These are phyloP conservation scores for Lachnum nothofagi DNA, from an alignment of 2,329 filamentous ascomycete genomes.

Conservation along the genomic window DNA sequence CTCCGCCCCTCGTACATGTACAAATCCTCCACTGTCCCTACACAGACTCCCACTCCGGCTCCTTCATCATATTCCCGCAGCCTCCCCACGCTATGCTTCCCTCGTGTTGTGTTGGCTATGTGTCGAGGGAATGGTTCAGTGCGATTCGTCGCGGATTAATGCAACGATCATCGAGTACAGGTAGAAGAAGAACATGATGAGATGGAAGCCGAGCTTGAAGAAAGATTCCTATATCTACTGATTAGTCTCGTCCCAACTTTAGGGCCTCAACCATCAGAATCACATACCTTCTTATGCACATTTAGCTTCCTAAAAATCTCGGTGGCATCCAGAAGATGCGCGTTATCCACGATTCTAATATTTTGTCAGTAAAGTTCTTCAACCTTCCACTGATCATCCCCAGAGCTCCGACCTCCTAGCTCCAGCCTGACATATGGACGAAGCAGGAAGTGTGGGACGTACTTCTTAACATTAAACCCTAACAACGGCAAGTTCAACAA, in stretches of 20 bases:
- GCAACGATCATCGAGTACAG: conserved; percentile 75
- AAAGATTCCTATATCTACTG: conserved; percentile 78
- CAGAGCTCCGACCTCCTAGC: neutral
- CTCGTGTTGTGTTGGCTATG: too few species aligned
- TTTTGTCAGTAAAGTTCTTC: conserved; percentile 32
- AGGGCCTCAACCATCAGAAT: neutral
- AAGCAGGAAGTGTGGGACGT: conserved; percentile 38
- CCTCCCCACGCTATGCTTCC: too few species aligned
- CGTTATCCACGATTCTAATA: conserved; percentile 87
- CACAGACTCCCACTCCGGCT: too few species aligned
- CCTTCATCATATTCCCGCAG: too few species aligned
- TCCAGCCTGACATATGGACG: neutral
- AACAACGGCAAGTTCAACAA: conserved; percentile 87
- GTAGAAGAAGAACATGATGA: conserved; percentile 99
- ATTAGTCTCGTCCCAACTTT: conserved; percentile 1
- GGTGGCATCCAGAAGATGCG: conserved; percentile 92
- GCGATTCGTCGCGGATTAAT: conserved; percentile 88
- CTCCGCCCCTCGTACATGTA: conserved; percentile 11
- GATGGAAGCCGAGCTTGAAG: conserved; percentile 96
- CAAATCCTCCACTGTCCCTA: too few species aligned
- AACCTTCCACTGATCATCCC: neutral
- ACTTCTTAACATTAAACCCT: conserved; percentile 97
- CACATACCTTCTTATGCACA: conserved; percentile 87
- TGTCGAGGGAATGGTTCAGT: conserved; percentile 69
- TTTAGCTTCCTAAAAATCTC: conserved; percentile 99